Evolutionary conservation across 129 eudicot genomes (phyloP).

Genomic region (Cynara cardunculus): DNA sequence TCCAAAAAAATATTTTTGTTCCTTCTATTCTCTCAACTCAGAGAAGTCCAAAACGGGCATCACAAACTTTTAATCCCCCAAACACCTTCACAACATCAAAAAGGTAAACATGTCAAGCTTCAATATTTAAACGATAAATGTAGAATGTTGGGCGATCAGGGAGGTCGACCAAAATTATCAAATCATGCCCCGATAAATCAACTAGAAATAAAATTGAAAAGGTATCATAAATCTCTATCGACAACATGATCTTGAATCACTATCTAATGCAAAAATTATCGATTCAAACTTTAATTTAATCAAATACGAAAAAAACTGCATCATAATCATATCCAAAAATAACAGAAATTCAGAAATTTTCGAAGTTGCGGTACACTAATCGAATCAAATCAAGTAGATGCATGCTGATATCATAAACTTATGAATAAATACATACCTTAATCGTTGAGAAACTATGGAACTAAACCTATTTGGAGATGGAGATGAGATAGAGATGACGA

Average conservation of each 20-base stretch:
- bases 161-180: background rate
- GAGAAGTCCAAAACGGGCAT: background rate
- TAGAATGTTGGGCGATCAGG: background rate
- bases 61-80: background rate
- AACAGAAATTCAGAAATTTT: background rate
- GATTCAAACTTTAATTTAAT: background rate
- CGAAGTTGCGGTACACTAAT: background rate
- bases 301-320: background rate
- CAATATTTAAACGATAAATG: background rate
- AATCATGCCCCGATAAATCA: background rate
- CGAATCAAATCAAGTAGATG: background rate
- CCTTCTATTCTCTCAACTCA: background rate
- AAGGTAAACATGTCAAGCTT: background rate
- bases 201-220: background rate
- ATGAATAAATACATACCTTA: background rate
- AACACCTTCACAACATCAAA: background rate
- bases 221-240: background rate
- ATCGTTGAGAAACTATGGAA: constrained; percentile 1
- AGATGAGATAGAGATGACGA: constrained; percentile 6
- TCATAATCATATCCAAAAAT: background rate
- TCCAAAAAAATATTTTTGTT: background rate
- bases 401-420: background rate
- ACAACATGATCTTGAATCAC: background rate
- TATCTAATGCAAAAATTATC: background rate
- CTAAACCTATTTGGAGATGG: background rate